Evolutionary conservation across 495 filamentous ascomycete genomes (phyloP), one percentile per base, ranked within the genome.

Genomic region (Darksidea phi): DNA sequence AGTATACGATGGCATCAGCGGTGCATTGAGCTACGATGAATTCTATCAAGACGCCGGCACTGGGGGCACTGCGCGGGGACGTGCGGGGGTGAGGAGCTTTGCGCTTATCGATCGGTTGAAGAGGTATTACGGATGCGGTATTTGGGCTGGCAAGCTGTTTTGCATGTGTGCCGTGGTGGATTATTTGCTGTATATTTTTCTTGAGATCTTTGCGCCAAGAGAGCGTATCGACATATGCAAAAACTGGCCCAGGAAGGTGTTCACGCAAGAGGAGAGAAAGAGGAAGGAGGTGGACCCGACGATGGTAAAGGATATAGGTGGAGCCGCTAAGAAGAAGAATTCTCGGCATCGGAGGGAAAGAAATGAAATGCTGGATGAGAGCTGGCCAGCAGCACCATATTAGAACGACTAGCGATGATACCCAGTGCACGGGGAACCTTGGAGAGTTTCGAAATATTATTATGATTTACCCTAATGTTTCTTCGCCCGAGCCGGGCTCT

Each of bases 141-240:
- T 97, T 38, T 98, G 94, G 94, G 94, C 94, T 10, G 94, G 94
- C 7, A 98, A 98, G 74, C 74, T 98, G 21, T 98, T 98, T 70
- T 96, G 92, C 67, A 74, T 98, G 1, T 97, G 91, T 60, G 92
- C 93, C 15, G 85, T 97, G 61, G 87, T 98, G 46, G 94, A 98
- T 70, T 97, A 93, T 67, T 71, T 98, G 61, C 78, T 98, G 48
- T 95, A 88, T 62, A 78, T 95, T 26, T 83, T 93, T 53, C 76
- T 97, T 43, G 95, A 97, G 73, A 82, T 95, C 74, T 88, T 84
- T 76, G 92, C 86, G 56, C 95, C 94, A 0, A 79, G 92, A 50
- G 84, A 86, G 24, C 81, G 80, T 50, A 97, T 98, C 61, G 94
- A 97, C 67, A 83, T 91, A 61, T 90, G 89, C 17, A 84, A 87